Base-by-base conservation (phyloP, 306 rosid species). In the Medicago ruthenica region DNA sequence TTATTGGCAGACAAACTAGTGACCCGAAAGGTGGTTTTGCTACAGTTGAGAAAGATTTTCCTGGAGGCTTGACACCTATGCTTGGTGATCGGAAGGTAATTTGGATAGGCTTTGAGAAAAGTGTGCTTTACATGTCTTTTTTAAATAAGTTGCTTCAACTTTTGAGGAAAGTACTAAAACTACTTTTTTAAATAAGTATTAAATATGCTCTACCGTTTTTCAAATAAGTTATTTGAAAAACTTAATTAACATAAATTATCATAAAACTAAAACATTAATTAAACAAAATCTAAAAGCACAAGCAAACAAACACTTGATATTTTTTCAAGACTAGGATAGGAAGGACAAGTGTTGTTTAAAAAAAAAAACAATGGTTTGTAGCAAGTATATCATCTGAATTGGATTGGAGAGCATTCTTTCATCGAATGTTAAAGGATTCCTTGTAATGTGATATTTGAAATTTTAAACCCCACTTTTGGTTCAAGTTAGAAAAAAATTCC, bases 21-120 rank as follows among this genome's bases (percentile, higher is more conserved):
- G 99, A 95, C 81, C 97, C 96, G 3, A 86, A 91, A 83, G 92
- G 97, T 80, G 97, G 97, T 85, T 95, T 92, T 84, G 99, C 99
- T 65, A 92, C 99, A 10, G 99, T 92, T 36, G 99, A 95, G 87
- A 92, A 90, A 81, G 99, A 90, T 81, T 82, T 90, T 72, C 97
- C 96, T 7, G 99, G 99, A 65, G 96, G 97, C 81, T 86, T 92
- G 96, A 95, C 97, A 16, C 97, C 97, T 41, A 92, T 95, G 99
- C 99, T 95, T 73, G 97, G 99, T 65, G 97, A 95, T 85, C 88
- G 89, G 57, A 95, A 92, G 93, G 99, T 92, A 76, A 79, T 85
- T 77, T 57, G 61, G 9, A 50, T 42, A 58, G 9, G 24, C 47
- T 76, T 63, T 64, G 22, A n/a, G 15, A 48, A 36, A 17, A 17